Conservation (phyloP, 768 basidiomycete genomes). For the Podaxis sp. region DNA sequence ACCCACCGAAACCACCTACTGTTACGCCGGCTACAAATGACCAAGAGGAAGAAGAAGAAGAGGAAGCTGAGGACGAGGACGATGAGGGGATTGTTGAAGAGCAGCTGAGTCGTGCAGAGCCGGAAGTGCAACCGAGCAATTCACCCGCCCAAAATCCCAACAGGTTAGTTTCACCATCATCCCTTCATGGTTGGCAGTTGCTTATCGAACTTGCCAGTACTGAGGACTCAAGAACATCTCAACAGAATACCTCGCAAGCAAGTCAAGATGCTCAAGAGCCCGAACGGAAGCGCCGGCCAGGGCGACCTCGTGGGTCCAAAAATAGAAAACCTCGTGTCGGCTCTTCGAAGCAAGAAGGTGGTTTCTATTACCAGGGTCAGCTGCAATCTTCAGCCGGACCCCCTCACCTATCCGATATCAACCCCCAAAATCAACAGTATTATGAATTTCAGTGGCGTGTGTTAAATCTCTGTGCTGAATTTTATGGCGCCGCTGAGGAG, state of each 20-base stretch:
- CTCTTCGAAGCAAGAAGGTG: slow-evolving; percentile 34
- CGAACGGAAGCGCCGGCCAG: slow-evolving; percentile 69
- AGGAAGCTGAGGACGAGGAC: slow-evolving; percentile 69
- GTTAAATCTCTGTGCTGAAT: slow-evolving; percentile 79
- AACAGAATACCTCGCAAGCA: slow-evolving; percentile 9
- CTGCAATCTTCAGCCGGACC: slow-evolving; percentile 28
- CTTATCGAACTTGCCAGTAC: background rate
- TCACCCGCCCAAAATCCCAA: slow-evolving; percentile 37
- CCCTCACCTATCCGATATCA: slow-evolving; percentile 49
- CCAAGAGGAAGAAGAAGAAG: slow-evolving; percentile 56
- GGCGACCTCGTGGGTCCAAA: slow-evolving; percentile 79
- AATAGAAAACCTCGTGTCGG: slow-evolving; percentile 53
- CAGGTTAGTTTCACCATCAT: slow-evolving; percentile 27
- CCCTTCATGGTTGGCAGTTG: background rate
- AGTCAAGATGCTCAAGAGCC: slow-evolving; percentile 17
- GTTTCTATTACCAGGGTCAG: slow-evolving; percentile 44
- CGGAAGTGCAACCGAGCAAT: slow-evolving; percentile 39
- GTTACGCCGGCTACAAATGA: slow-evolving; percentile 25
- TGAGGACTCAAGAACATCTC: slow-evolving; percentile 4
- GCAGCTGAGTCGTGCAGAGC: slow-evolving; percentile 53
- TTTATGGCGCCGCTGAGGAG: slow-evolving; percentile 84
- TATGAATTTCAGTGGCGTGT: slow-evolving; percentile 89
- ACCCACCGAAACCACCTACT: background rate
- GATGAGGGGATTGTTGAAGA: slow-evolving; percentile 75
- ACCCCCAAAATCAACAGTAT: slow-evolving; percentile 72